Percentiles rank a stretch among this genome's conserved stretches.
Evolutionary conservation across 306 rosid genomes (phyloP).

Genomic region (Glycine soja): DNA sequence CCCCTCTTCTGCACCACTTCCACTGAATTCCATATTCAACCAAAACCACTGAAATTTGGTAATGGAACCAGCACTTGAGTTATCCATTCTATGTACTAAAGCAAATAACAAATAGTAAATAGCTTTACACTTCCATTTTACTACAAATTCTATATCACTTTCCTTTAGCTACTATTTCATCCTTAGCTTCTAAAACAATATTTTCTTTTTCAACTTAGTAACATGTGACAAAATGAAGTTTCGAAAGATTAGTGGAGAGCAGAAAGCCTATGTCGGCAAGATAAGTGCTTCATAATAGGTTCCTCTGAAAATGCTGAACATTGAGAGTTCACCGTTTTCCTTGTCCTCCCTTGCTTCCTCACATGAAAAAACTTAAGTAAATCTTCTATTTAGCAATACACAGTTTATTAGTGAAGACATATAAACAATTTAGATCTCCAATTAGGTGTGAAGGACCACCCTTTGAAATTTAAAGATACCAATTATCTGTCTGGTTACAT

Average conservation of each 20-base stretch:
- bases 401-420: background rate
- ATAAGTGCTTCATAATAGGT: background rate
- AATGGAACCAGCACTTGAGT: background rate
- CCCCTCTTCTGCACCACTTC: no score
- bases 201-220: background rate
- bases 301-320: background rate
- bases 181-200: background rate
- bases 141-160: background rate
- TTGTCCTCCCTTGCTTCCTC: constrained; percentile 8
- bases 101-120: background rate
- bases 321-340: background rate
- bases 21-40: background rate
- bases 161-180: background rate
- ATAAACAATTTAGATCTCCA: background rate
- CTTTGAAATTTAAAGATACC: background rate
- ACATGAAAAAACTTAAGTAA: constrained; percentile 9
- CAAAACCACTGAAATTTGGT: background rate
- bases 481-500: background rate
- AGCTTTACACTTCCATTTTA: background rate
- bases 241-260: background rate
- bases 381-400: background rate
- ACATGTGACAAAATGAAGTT: background rate
- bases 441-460: background rate
- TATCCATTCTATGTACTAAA: no score
- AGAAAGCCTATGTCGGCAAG: background rate